phyloP scores from a whole-genome alignment of 176 grass and related monocot species.

The Raddia guianensis region DNA sequence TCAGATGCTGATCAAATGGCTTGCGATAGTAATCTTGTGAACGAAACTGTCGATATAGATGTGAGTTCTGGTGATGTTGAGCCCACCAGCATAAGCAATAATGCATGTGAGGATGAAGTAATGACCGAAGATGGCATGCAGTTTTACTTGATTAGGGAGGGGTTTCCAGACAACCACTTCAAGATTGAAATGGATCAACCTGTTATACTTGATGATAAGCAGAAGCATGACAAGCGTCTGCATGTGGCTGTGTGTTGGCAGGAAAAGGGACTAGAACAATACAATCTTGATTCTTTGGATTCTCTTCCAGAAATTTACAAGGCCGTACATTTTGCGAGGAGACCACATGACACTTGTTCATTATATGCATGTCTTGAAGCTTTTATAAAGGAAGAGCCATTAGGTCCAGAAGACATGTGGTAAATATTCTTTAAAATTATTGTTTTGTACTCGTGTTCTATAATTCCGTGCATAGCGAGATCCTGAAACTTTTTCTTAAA shows the following conservation, averaged over 20 bases:
- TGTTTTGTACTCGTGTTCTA: slow-evolving; percentile 16
- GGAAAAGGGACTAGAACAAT: slow-evolving; percentile 56
- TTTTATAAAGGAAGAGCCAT: slow-evolving; percentile 89
- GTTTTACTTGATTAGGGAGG: slow-evolving; percentile 74
- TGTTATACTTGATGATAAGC: slow-evolving; percentile 34
- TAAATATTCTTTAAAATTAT: slow-evolving; percentile 37
- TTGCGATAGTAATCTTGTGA: slow-evolving; percentile 26
- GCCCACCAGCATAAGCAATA: slow-evolving; percentile 32
- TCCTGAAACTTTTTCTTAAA: neutral
- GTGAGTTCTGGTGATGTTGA: slow-evolving; percentile 38
- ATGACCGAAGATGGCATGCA: slow-evolving; percentile 44
- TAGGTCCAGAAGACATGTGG: slow-evolving; percentile 96
- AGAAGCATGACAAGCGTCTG: slow-evolving; percentile 63
- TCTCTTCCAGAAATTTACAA: slow-evolving; percentile 83
- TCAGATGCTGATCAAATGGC: slow-evolving; percentile 41
- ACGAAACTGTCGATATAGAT: slow-evolving; percentile 39
- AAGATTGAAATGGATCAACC: slow-evolving; percentile 81
- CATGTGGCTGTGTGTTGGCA: slow-evolving; percentile 75
- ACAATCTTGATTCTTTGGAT: slow-evolving; percentile 58
- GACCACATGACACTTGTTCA: slow-evolving; percentile 72
- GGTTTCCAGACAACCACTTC: slow-evolving; percentile 34
- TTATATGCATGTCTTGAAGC: slow-evolving; percentile 93
- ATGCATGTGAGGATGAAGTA: slow-evolving; percentile 30
- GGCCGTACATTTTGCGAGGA: slow-evolving; percentile 56
- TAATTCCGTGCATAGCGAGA: neutral